A percentile compares a stretch with the other conserved stretches of the same genome.
phyloP scores from a whole-genome alignment of 2,329 filamentous ascomycete species.

The Trichophyton verrucosum region DNA sequence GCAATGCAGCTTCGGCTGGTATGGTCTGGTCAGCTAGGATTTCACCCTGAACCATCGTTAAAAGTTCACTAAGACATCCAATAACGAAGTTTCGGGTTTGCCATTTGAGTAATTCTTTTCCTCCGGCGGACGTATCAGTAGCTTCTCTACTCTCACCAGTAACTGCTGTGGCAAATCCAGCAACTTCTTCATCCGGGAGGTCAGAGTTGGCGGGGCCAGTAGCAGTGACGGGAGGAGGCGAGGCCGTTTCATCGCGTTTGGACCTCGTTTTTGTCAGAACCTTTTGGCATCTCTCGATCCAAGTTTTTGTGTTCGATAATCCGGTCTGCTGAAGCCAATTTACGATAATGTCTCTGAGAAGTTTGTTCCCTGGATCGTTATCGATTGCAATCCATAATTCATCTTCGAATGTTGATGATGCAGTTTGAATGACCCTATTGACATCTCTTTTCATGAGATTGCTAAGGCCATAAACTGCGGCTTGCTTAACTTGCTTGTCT shows the following conservation, averaged over 20 bases:
- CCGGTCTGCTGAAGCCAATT: slow-evolving; percentile 93
- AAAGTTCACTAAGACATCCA: slow-evolving; percentile 72
- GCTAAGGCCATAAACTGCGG: slow-evolving; percentile 76
- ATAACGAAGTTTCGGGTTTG: slow-evolving; percentile 92
- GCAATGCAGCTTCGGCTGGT: slow-evolving; percentile 62
- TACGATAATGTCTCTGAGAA: slow-evolving; percentile 72
- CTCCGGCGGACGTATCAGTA: slow-evolving; percentile 38
- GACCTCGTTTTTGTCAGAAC: slow-evolving; percentile 78
- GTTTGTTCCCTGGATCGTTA: slow-evolving; percentile 58
- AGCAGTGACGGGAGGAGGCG: slow-evolving; percentile 26
- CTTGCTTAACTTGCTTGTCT: slow-evolving; percentile 57
- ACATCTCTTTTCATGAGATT: slow-evolving; percentile 92
- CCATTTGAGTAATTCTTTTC: slow-evolving; percentile 86
- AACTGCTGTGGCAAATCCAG: slow-evolving; percentile 73
- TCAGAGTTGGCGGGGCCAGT: slow-evolving; percentile 49
- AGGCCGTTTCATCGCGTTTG: slow-evolving; percentile 42
- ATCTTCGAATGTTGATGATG: slow-evolving; percentile 70
- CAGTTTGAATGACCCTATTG: slow-evolving; percentile 64
- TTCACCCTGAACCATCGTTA: slow-evolving; percentile 66
- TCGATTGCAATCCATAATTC: slow-evolving; percentile 86
- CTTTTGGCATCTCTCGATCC: slow-evolving; percentile 78
- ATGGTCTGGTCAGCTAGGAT: slow-evolving; percentile 67
- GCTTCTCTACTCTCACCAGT: slow-evolving; percentile 50
- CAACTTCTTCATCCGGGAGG: slow-evolving; percentile 88
- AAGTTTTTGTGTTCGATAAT: slow-evolving; percentile 63